Percentiles rank a stretch among this genome's conserved stretches.
Evolutionary conservation across 495 filamentous ascomycete species (phyloP).

Genomic region (Lepidopterella palustris): DNA sequence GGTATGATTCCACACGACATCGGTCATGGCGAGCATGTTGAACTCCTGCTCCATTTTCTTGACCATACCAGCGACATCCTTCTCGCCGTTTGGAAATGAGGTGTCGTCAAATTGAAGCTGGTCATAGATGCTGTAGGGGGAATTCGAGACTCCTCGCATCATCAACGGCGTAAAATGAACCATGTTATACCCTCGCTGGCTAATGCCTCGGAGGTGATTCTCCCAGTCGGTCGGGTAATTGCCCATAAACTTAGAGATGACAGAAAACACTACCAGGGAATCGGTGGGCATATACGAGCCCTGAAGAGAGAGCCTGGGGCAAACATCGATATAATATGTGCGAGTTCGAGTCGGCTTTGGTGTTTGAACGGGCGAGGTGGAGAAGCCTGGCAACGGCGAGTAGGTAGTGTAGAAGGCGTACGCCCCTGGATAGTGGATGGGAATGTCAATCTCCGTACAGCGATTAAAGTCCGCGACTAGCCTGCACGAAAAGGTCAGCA

Average conservation of each 20-base stretch:
- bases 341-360: slow-evolving; percentile 59
- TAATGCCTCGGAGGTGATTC: slow-evolving; percentile 77
- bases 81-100: slow-evolving; percentile 79
- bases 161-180: slow-evolving; percentile 95
- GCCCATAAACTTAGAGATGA: slow-evolving; percentile 97
- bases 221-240: slow-evolving; percentile 84
- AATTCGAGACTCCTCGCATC: slow-evolving; percentile 82
- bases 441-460: slow-evolving; percentile 79
- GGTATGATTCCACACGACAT: slow-evolving; percentile 98
- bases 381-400: slow-evolving; percentile 74
- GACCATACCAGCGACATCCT: slow-evolving; percentile 71
- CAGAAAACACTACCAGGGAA: slow-evolving; percentile 85
- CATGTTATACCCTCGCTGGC: slow-evolving; percentile 93
- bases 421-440: slow-evolving; percentile 75
- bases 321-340: slow-evolving; percentile 81
- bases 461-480: slow-evolving; percentile 88
- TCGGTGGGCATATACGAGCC: slow-evolving; percentile 66
- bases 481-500: slow-evolving; percentile 43
- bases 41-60: slow-evolving; percentile 77
- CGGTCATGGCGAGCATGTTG: slow-evolving; percentile 80
- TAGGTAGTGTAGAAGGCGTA: slow-evolving; percentile 96
- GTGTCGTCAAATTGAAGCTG: slow-evolving; percentile 79
- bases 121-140: slow-evolving; percentile 93
- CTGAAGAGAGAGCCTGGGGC: slow-evolving; percentile 69
- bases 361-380: slow-evolving; percentile 45